Conservation (phyloP, 768 basidiomycete species). For the Tylopilus subfusipes region DNA sequence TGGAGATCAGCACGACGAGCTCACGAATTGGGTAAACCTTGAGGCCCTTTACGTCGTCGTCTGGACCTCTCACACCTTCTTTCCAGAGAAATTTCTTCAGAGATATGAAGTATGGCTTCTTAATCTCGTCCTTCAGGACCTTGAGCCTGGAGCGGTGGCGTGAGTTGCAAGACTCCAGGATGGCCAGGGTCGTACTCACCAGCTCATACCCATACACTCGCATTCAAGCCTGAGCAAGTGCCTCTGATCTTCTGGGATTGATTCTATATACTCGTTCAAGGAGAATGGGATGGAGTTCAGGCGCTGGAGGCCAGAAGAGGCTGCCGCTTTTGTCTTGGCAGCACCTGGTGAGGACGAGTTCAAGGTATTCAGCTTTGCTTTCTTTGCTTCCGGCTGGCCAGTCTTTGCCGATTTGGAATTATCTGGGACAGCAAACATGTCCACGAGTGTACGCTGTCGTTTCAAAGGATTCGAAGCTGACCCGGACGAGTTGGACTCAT, state of each 20-base stretch:
- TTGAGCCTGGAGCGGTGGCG: slow-evolving; percentile 53
- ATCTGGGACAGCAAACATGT: slow-evolving; percentile 51
- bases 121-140: slow-evolving; percentile 68
- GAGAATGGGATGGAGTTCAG: slow-evolving; percentile 73
- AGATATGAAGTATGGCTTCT: slow-evolving; percentile 70
- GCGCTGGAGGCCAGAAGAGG: slow-evolving; percentile 25
- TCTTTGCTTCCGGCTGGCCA: slow-evolving; percentile 42
- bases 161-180: slow-evolving; percentile 4
- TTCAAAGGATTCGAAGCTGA: slow-evolving; percentile 31
- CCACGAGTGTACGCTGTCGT: slow-evolving; percentile 62
- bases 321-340: slow-evolving; percentile 4
- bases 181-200: slow-evolving; percentile 36
- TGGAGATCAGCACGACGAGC: slow-evolving; percentile 28
- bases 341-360: slow-evolving; percentile 19
- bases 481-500: slow-evolving; percentile 13
- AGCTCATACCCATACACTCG: slow-evolving; percentile 70
- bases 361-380: slow-evolving; percentile 38
- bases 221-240: slow-evolving; percentile 63
- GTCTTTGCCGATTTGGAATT: slow-evolving; percentile 21
- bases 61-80: slow-evolving; percentile 54
- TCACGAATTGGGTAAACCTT: slow-evolving; percentile 79
- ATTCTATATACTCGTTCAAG: slow-evolving; percentile 46
- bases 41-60: slow-evolving; percentile 42
- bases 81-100: slow-evolving; percentile 68
- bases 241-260: slow-evolving; percentile 55